These are phyloP conservation scores for Nephelium lappaceum DNA, from an alignment of 345 rosid species.

Conservation along the genomic window DNA sequence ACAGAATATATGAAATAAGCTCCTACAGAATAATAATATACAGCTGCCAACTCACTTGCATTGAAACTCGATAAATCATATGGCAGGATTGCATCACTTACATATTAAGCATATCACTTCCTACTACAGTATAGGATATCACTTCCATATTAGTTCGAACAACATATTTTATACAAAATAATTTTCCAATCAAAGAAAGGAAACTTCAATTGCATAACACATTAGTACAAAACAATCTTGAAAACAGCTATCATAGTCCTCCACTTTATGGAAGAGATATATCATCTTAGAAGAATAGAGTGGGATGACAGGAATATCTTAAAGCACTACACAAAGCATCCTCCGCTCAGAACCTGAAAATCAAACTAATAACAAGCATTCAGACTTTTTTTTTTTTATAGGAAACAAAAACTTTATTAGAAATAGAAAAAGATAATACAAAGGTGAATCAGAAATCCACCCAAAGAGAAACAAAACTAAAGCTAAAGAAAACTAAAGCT, in stretches of 20 bases:
- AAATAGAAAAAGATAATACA: too few species aligned
- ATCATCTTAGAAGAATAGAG: not conserved
- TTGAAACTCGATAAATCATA: not conserved
- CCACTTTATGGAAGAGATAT: not conserved
- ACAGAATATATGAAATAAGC: not conserved
- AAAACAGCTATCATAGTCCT: not conserved
- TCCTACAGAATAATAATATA: not conserved
- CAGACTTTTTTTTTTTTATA: too few species aligned
- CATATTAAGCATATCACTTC: not conserved
- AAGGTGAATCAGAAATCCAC: too few species aligned
- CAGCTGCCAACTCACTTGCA: not conserved
- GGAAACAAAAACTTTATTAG: too few species aligned
- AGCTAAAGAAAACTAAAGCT: too few species aligned
- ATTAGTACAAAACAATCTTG: not conserved
- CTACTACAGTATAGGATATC: not conserved
- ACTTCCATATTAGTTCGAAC: not conserved
- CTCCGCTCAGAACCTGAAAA: not conserved
- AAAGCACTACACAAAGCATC: not conserved
- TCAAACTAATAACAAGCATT: not conserved
- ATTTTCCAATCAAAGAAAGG: not conserved
- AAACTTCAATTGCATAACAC: not conserved
- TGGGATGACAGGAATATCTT: not conserved
- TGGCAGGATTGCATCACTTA: not conserved
- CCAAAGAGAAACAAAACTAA: too few species aligned
- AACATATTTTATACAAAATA: not conserved